Conservation (phyloP, 495 filamentous ascomycete species). For the Tuber umbilicatum region DNA sequence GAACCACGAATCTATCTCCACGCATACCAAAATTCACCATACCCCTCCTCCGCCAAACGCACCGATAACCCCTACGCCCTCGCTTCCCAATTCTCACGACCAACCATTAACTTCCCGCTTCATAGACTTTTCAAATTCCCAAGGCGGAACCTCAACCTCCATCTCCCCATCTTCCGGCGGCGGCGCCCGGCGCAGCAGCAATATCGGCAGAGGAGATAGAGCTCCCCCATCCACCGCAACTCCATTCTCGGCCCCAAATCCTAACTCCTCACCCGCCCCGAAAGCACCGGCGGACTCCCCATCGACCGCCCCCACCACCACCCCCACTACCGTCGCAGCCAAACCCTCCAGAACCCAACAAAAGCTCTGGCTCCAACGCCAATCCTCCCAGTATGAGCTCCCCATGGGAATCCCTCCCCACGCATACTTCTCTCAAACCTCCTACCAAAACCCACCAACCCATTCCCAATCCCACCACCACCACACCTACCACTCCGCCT, state of each 20-base stretch:
- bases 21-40: slow-evolving; percentile 24
- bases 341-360: slow-evolving; percentile 57
- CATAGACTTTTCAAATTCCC: slow-evolving; percentile 31
- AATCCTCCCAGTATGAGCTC: slow-evolving; percentile 58
- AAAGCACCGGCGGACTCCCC: slow-evolving; percentile 12
- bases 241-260: neutral
- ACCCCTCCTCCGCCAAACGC: slow-evolving; percentile 27
- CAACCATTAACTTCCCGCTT: slow-evolving; percentile 40
- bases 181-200: slow-evolving; percentile 3
- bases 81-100: slow-evolving; percentile 36
- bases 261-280: slow-evolving; percentile 2
- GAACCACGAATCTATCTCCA: slow-evolving; percentile 29
- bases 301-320: slow-evolving; percentile 14
- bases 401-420: slow-evolving; percentile 41
- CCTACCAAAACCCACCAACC: slow-evolving; percentile 22
- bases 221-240: neutral
- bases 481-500: slow-evolving; percentile 37
- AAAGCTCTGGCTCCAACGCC: slow-evolving; percentile 63
- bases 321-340: slow-evolving; percentile 7
- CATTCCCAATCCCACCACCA: slow-evolving; percentile 48
- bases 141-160: slow-evolving; percentile 28
- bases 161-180: slow-evolving; percentile 35
- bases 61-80: slow-evolving; percentile 35
- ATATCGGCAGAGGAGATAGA: neutral
- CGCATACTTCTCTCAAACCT: slow-evolving; percentile 26